Base-by-base conservation (phyloP, 192 early-diverging fungal genomes). In the Backusella sp. region DNA sequence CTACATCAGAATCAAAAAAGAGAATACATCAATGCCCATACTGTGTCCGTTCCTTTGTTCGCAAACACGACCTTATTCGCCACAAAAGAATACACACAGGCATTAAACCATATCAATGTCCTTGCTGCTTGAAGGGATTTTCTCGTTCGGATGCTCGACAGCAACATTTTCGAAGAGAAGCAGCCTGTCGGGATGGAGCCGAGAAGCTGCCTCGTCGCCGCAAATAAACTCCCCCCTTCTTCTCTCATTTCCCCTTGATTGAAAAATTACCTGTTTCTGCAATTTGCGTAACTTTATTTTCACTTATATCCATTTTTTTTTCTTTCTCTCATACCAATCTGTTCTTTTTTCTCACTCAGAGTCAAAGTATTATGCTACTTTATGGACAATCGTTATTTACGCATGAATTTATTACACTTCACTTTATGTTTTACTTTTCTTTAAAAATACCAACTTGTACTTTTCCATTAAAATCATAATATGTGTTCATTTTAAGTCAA, bases 31-130 rank as follows among this genome's bases (percentile, higher is more conserved):
- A 36, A 42, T 74, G 73, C 12, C 11, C 30, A 3, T 65, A 74
- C 32, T 74, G 73, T 67, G 46, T 6, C 30, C 56, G 62, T 3
- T 44, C 73, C 6, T 74, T 74, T 44, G 36, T 37, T 26, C 59
- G 73, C n/a, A 62, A 65, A 66, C 42, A 74, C 66, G 73, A 74
- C 26, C 41, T 74, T 19, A 15, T 30, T n/a, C 34, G 73, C 3
- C 73, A 74, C 41, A 28, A 34, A 32, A 65, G 73, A 14, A 44
- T 74, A 46, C 73, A 74, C 26, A 74, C 73, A n/a, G 73, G 73
- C 21, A 67, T 14, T 12, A 74, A 74, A 21, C 73, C 73, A 8
- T 74, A 74, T 46, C 19, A 67, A 15, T 74, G 73, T 3, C 73
- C 73, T 32, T 74, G 73, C 17, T 74, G 73, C 4, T 66, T 39